Base-by-base conservation (phyloP, 2,329 filamentous ascomycete genomes). In the Seiridium unicorne region DNA sequence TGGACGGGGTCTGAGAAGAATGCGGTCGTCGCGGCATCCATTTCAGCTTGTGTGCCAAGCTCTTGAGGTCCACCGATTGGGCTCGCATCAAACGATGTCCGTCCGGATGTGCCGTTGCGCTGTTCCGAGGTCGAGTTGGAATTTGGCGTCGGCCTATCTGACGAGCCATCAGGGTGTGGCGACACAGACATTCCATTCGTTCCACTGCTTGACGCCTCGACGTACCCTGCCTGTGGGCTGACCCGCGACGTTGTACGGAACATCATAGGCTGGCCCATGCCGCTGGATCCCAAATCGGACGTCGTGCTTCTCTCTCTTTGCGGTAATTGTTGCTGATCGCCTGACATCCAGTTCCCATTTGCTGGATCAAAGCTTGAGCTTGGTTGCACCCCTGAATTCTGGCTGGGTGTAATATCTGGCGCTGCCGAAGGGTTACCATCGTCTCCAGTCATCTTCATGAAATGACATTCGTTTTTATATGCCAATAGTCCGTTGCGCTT, bases 71-170 rank as follows among this genome's bases (percentile, higher is more conserved):
- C 74, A 3, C 79, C 73, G 1, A 77, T 79, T 1, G 84, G 81
- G 62, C 82, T 85, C 3, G 82, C 73, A 32, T 82, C 76, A 67
- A 83, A 88, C 1, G 84, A 82, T 53, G 76, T 76, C 5, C 69
- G 67, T 5, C 74, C 75, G 10, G 66, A 62, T 10, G 61, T 58
- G 48, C 63, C 65, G 36, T 73, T 72, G 13, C 72, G 71, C 32
- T 75, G 70, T n/a, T 83, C 80, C 2, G 81, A 81, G 1, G 76
- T 71, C 5, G 74, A 75, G 66, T 81, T 85, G 3, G 85, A 88
- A 65, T 84, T 87, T 3, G 85, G 85, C 9, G 85, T 88, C 31
- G 80, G 83, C n/a, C 81, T 75, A 62, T 79, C 84, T 3, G 84
- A 86, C 53, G 74, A 74, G 5, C 76, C 77, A 31, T 76, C 77